Conservation (phyloP, 768 basidiomycete genomes). For the Boletus huronensis region DNA sequence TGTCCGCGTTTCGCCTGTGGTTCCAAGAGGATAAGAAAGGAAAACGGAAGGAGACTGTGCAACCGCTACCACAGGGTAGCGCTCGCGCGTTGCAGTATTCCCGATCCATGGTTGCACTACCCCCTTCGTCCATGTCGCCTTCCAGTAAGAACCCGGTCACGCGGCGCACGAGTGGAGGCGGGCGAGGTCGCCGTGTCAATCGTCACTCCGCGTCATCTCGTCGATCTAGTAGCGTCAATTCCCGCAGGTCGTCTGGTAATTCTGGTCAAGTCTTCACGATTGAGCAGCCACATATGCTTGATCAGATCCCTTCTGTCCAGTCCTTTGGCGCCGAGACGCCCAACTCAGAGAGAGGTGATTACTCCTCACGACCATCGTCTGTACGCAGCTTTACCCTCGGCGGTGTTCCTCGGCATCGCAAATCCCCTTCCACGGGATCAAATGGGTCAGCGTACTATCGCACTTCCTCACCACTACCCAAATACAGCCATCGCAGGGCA, state of each 20-base stretch:
- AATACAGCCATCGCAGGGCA: slow-evolving; percentile 69
- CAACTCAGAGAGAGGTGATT: slow-evolving; percentile 79
- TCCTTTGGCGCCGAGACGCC: slow-evolving; percentile 83
- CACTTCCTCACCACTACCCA: slow-evolving; percentile 74
- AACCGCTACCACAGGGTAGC: slow-evolving; percentile 20
- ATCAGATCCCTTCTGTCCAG: slow-evolving; percentile 56
- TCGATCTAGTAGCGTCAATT: slow-evolving; percentile 90
- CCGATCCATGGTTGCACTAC: slow-evolving; percentile 24
- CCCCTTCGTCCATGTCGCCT: slow-evolving; percentile 28
- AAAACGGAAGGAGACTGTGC: slow-evolving; percentile 60
- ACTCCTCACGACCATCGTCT: slow-evolving; percentile 78
- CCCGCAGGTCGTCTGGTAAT: slow-evolving; percentile 61
- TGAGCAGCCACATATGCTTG: slow-evolving; percentile 50
- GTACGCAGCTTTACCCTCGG: slow-evolving; percentile 73
- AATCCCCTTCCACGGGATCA: slow-evolving; percentile 77
- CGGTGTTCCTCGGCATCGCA: slow-evolving; percentile 51
- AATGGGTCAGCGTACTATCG: slow-evolving; percentile 60
- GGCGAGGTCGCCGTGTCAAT: slow-evolving; percentile 52
- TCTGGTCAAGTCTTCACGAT: slow-evolving; percentile 47
- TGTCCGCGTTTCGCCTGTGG: slow-evolving; percentile 86
- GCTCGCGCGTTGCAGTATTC: slow-evolving; percentile 22
- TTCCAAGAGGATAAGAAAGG: slow-evolving; percentile 90
- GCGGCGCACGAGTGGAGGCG: slow-evolving; percentile 46
- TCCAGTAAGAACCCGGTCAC: slow-evolving; percentile 41
- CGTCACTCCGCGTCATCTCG: slow-evolving; percentile 76